Conservation (phyloP, 2,329 filamentous ascomycete genomes). For the Aureobasidium lini region DNA sequence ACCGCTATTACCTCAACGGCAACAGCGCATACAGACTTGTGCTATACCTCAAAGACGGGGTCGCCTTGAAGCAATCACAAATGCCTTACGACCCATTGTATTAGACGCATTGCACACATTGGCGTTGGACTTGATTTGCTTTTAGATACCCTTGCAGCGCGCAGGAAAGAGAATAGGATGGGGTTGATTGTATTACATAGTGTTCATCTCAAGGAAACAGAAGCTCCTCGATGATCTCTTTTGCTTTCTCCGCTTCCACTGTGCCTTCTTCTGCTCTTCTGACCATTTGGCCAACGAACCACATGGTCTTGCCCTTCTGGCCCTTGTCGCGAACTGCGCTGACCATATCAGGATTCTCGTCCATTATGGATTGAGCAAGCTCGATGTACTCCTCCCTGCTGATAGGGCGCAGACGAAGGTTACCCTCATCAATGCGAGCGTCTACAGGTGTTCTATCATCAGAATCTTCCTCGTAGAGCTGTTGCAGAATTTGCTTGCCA, state of each 20-base stretch:
- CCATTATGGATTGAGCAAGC: slow-evolving; percentile 47
- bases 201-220: slow-evolving; percentile 23
- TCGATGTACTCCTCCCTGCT: slow-evolving; percentile 48
- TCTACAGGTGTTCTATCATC: slow-evolving; percentile 34
- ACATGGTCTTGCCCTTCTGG: slow-evolving; percentile 58
- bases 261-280: slow-evolving; percentile 51
- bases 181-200: neutral
- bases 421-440: slow-evolving; percentile 50
- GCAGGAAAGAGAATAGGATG: neutral
- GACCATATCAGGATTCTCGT: slow-evolving; percentile 50
- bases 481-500: slow-evolving; percentile 52
- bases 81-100: slow-evolving; percentile 13
- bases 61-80: slow-evolving; percentile 33
- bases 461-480: slow-evolving; percentile 43
- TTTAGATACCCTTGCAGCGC: slow-evolving; percentile 12
- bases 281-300: slow-evolving; percentile 64
- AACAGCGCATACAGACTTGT: slow-evolving; percentile 89
- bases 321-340: slow-evolving; percentile 52
- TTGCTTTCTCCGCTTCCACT: slow-evolving; percentile 54
- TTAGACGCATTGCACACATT: neutral
- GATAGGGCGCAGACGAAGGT: slow-evolving; percentile 48
- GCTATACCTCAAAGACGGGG: slow-evolving; percentile 63
- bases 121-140: slow-evolving; percentile 9
- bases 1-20: slow-evolving; percentile 93
- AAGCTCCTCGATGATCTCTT: slow-evolving; percentile 45